Evolutionary conservation across 805 yeast genomes (phyloP).

Genomic region (Kodamaea nitidulidarum): DNA sequence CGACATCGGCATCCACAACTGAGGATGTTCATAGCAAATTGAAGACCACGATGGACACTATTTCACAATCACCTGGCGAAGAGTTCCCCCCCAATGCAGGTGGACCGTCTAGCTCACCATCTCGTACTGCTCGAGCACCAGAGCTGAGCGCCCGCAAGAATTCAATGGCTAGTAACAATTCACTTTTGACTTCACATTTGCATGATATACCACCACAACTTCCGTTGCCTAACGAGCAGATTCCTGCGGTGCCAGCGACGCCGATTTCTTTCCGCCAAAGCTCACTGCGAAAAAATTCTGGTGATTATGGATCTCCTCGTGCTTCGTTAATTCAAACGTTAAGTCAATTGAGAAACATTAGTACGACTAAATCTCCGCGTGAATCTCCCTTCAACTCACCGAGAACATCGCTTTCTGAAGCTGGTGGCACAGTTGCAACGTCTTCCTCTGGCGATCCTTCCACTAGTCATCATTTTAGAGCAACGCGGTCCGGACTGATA

Average conservation of each 20-base stretch:
- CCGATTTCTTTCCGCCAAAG: constrained; percentile 29
- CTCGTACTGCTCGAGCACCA: background rate
- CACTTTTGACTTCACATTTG: constrained; percentile 26
- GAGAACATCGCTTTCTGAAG: constrained; percentile 34
- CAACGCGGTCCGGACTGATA: background rate
- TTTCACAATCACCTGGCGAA: too few relatives aligned
- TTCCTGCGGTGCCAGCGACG: constrained; percentile 40
- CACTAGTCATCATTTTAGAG: constrained; percentile 1
- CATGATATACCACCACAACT: constrained; percentile 53
- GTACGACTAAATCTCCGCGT: constrained; percentile 31
- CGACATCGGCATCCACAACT: constrained; percentile 4
- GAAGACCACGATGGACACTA: too few relatives aligned
- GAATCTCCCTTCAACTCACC: constrained; percentile 44
- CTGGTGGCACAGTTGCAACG: constrained; percentile 2
- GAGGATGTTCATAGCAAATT: constrained; percentile 1
- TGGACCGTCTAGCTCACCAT: background rate
- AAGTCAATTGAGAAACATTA: constrained; percentile 37
- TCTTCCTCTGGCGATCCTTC: background rate
- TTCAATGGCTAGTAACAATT: constrained; percentile 21
- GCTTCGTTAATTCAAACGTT: constrained; percentile 40
- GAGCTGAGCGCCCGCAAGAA: constrained; percentile 12
- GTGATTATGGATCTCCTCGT: constrained; percentile 36
- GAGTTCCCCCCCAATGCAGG: background rate
- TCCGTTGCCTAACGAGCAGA: constrained; percentile 54
- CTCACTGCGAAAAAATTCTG: constrained; percentile 34